These are phyloP conservation scores for Saccharum officinarum DNA, from an alignment of 176 grass and related monocot species.

Conservation along the genomic window DNA sequence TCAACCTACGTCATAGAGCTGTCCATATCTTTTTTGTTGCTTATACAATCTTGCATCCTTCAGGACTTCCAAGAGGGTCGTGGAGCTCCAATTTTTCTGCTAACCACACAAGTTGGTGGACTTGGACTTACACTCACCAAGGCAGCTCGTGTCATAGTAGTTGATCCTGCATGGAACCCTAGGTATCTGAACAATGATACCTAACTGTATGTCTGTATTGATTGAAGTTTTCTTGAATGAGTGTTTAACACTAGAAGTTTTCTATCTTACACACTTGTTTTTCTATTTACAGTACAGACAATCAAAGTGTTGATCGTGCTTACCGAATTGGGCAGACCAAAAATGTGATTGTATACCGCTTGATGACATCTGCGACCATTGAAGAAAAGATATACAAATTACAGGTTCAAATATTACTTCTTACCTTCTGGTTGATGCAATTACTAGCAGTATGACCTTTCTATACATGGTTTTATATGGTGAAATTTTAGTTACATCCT, in stretches of 20 bases:
- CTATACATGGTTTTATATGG: not conserved
- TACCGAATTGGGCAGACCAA: conserved; percentile 89
- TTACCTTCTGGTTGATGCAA: conserved; percentile 15
- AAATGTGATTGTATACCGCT: conserved; percentile 82
- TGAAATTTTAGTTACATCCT: not conserved
- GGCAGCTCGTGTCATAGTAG: conserved; percentile 92
- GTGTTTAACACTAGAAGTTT: not conserved
- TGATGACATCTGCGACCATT: conserved; percentile 89
- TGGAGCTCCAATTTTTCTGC: conserved; percentile 84
- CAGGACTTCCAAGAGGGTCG: conserved; percentile 87
- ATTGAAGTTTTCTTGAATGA: conserved; percentile 2
- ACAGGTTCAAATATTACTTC: conserved; percentile 57
- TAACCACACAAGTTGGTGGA: conserved; percentile 94
- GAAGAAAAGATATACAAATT: conserved; percentile 98
- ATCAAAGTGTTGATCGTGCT: conserved; percentile 87
- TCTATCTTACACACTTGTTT: conserved; percentile 22
- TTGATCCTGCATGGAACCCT: conserved; percentile 98
- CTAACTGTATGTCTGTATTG: not conserved
- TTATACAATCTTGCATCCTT: conserved; percentile 29
- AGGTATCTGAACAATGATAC: conserved; percentile 46
- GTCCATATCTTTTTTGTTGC: conserved; percentile 32
- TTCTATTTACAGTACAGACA: conserved; percentile 67
- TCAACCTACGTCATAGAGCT: conserved; percentile 28
- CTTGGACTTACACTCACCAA: conserved; percentile 97
- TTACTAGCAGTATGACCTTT: not conserved